Percentiles rank a stretch among this genome's conserved stretches.
Evolutionary conservation across 257 asterid genomes (phyloP).

Genomic region (Solanum raphanifolium): DNA sequence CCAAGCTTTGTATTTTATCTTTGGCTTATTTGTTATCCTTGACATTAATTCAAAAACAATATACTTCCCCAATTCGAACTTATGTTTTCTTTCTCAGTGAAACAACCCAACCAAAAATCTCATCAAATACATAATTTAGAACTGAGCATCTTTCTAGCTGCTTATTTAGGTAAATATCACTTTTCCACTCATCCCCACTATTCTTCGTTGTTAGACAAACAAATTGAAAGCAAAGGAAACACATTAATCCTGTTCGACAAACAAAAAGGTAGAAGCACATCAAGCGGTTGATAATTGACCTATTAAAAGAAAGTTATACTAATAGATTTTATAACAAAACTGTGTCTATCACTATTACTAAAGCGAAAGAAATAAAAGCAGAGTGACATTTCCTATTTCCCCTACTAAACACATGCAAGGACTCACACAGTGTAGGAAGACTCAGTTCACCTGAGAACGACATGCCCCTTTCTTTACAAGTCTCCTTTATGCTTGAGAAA

Average conservation of each 20-base stretch:
- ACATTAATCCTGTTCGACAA: background rate
- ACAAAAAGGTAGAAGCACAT: background rate
- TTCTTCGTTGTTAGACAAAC: background rate
- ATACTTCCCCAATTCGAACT: background rate
- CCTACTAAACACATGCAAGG: background rate
- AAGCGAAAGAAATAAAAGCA: background rate
- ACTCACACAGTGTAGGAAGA: background rate
- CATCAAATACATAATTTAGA: background rate
- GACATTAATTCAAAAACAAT: background rate
- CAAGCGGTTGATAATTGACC: background rate
- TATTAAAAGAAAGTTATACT: background rate
- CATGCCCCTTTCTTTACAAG: background rate
- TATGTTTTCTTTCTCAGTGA: background rate
- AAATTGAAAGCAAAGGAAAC: background rate
- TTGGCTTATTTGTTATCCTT: background rate
- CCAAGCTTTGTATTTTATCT: background rate
- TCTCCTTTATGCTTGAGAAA: background rate
- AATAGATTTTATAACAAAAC: background rate
- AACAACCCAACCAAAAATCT: background rate
- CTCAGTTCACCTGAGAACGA: background rate
- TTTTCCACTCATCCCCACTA: background rate
- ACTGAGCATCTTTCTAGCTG: background rate
- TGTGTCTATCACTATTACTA: background rate
- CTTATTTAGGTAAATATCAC: background rate
- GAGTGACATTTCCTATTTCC: background rate